phyloP scores from a whole-genome alignment of 805 yeast species.

The Danielia reshetovae region DNA sequence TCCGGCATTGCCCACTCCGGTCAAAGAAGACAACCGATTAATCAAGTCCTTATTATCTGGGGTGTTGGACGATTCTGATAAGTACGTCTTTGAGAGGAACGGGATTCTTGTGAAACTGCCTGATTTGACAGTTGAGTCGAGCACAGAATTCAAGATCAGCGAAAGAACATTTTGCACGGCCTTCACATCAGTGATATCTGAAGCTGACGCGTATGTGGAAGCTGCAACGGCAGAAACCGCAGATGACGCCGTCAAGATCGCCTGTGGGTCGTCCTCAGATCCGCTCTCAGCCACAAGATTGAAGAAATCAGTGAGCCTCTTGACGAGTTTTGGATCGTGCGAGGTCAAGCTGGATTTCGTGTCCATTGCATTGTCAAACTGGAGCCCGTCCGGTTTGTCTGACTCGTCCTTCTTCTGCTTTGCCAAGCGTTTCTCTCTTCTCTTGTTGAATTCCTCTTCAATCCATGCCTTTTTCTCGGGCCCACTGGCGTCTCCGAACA shows the following conservation, averaged over 20 bases:
- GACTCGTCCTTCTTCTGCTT: constrained; percentile 36
- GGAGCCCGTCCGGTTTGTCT: not conserved
- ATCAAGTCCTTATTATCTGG: not conserved
- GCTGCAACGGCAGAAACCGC: constrained; percentile 21
- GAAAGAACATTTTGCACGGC: constrained; percentile 6
- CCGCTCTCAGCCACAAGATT: constrained; percentile 33
- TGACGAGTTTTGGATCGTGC: constrained; percentile 23
- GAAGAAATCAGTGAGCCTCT: constrained; percentile 30
- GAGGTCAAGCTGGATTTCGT: constrained; percentile 10
- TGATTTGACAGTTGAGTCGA: constrained; percentile 9
- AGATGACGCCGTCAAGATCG: constrained; percentile 21
- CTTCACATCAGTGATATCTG: constrained; percentile 6
- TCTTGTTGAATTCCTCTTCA: constrained; percentile 61
- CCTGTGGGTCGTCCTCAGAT: constrained; percentile 29
- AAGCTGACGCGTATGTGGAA: constrained; percentile 3
- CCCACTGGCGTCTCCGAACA: constrained; percentile 61
- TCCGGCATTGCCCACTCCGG: not conserved
- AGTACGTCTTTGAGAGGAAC: constrained; percentile 9
- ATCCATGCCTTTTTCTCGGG: constrained; percentile 64
- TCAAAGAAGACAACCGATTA: not conserved
- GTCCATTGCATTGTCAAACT: constrained; percentile 1
- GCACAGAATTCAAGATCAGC: constrained; percentile 8
- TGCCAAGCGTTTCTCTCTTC: constrained; percentile 57
- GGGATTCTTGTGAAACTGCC: constrained; percentile 10
- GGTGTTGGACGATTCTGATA: not conserved